Base-by-base conservation (phyloP, 2,329 filamentous ascomycete species). In the Taxawa tesnikishii region DNA sequence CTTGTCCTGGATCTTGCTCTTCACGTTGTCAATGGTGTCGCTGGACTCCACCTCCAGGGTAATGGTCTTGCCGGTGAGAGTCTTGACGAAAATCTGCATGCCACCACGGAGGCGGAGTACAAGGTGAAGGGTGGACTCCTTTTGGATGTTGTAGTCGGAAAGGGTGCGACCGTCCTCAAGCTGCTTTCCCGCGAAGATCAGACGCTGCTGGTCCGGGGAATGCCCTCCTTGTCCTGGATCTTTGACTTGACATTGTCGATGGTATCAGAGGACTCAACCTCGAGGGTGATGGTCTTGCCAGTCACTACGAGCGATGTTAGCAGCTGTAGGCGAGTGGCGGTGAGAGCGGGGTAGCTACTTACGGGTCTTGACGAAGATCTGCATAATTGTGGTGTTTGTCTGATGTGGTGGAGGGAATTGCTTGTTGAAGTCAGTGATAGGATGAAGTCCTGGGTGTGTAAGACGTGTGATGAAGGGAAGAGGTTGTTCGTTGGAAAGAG, bases 301-400 rank as follows among this genome's bases (percentile, higher is more conserved):
- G 73, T 78, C 33, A 77, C 69, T 73, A 51, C 32, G 31, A 44
- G 27, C 29, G 16, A 26, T 43, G 53, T 59, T 47, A 61, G 61
- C 51, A 40, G 23, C 30, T 29, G 35, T 31, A 38, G 38, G 36
- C 40, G 38, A 31, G 44, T 38, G 34, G 36, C 36, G 36, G 43
- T 38, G 32, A 42, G 43, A 40, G 48, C 45, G 44, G 46, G 43
- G 48, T 51, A 47, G 44, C 21, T 50, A 79, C 79, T 73, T 69
- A 84, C 79, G 74, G 49, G 85, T 94, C 79, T 94, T 94, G 53
- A 94, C 87, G 64, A 94, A 94, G 72, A 94, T 94, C 73, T 94
- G 87, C 87, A 94, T 76, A 62, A 45, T 56, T 54, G 48, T 38
- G 48, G 48, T 43, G 29, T 34, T 37, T 42, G n/a, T 15, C 24